Evolutionary conservation across 495 filamentous ascomycete genomes (phyloP), one percentile per base, ranked within the genome.

Genomic region (Tuber brumale): DNA sequence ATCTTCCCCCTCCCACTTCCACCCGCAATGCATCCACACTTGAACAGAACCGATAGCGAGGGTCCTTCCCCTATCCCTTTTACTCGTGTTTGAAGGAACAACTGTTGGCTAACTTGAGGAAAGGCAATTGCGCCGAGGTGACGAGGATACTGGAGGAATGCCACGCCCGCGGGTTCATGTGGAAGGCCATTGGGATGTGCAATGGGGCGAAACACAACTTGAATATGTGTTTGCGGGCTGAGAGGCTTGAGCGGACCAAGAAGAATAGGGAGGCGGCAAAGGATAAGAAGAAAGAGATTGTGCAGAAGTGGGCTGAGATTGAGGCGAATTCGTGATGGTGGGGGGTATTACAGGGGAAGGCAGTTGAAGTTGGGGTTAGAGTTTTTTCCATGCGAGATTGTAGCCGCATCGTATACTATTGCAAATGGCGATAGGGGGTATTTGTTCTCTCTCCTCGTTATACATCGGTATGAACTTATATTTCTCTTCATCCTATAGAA

Each of bases 91-190:
- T n/a, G 48, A 12, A n/a, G 21, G 48, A 27, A 61, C 10, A 27
- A 27, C n/a, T 75, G 44, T 69, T 72, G 18, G 48, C 31, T 44
- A 46, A 45, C 70, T 44, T 69, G 74, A 61, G 37, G 3, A 45
- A 27, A 35, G 37, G 78, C 76, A 96, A 90, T 76, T 99, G 95
- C 88, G 92, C 94, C 85, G 94, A 94, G 78, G 88, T 98, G 81
- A 97, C 97, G 92, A 89, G 85, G 31, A 91, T 92, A 71, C 92
- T 99, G 75, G 95, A 98, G 74, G 94, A 97, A 87, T 99, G 95
- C 86, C 95, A 99, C 84, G 94, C 93, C 19, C 88, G 88, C 61
- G 95, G 95, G 42, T 98, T 98, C 86, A 83, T 98, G 14, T 92
- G 90, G 88, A 97, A 95, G 84, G 89, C 91, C 2, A 85, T 92